Conservation (phyloP, 78 protist genomes). For the Capsaspora owczarzaki region DNA sequence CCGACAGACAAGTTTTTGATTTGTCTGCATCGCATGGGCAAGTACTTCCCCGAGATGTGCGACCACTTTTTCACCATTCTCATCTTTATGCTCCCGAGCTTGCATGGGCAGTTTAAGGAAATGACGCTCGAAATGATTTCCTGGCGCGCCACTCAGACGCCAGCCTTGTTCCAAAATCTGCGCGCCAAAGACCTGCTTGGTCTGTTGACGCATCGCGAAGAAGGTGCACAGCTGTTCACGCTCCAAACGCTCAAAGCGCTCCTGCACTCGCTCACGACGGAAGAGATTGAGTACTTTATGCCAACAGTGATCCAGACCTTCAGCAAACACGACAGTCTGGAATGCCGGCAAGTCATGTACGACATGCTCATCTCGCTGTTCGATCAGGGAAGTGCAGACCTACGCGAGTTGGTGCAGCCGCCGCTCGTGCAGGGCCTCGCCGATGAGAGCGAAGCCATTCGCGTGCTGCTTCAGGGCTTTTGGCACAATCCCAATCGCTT, state of each 20-base stretch:
- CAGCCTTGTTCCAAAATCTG: not conserved
- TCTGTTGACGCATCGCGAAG: not conserved
- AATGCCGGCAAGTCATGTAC: not conserved
- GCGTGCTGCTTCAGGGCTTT: conserved; percentile 1
- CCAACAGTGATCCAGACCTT: not conserved
- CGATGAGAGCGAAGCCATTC: not conserved
- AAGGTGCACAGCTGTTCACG: not conserved
- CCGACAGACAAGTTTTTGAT: not conserved
- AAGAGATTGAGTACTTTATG: not conserved
- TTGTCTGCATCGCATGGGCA: not conserved
- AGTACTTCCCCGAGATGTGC: not conserved
- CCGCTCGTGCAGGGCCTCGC: not conserved
- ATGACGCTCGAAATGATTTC: conserved; percentile 4
- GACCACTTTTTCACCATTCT: conserved; percentile 12
- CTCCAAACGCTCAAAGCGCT: not conserved
- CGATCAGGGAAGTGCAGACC: not conserved
- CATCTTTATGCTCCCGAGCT: not conserved
- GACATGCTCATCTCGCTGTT: not conserved
- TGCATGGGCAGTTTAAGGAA: not conserved
- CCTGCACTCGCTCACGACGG: not conserved
- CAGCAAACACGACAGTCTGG: not conserved
- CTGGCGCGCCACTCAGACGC: not conserved
- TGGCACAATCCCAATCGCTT: conserved; percentile 18
- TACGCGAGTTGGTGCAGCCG: not conserved
- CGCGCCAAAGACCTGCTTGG: not conserved